Conservation (phyloP, 2,329 filamentous ascomycete genomes). For the Seiridium unicorne region DNA sequence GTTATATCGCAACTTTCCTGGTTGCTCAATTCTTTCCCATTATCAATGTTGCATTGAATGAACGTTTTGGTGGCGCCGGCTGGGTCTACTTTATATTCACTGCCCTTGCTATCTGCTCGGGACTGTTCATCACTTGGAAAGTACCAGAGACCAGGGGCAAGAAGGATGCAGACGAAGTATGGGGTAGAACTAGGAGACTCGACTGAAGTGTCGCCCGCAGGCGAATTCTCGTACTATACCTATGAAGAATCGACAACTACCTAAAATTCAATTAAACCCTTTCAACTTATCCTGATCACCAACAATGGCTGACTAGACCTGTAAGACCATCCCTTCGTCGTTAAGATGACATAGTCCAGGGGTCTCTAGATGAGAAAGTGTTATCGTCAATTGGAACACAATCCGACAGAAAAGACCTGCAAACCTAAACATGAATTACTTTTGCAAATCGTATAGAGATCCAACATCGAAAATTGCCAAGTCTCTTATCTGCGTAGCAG, state of each 20-base stretch:
- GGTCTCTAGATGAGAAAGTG: no score
- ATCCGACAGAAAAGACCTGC: no score
- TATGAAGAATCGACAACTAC: background rate
- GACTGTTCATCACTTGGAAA: conserved; percentile 66
- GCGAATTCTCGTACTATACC: background rate
- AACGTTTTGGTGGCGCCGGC: conserved; percentile 63
- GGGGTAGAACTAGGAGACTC: conserved; percentile 64
- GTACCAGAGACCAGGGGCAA: conserved; percentile 91
- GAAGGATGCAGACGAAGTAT: conserved; percentile 83
- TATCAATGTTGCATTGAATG: conserved; percentile 71
- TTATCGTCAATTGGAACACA: no score
- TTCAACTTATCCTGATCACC: no score
- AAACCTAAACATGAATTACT: no score
- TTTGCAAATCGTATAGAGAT: no score
- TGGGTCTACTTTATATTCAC: conserved; percentile 94
- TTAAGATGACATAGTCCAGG: no score
- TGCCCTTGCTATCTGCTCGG: conserved; percentile 66
- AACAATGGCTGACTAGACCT: no score
- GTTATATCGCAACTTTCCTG: conserved; percentile 86
- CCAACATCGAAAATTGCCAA: no score
- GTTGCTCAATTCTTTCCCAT: conserved; percentile 96
- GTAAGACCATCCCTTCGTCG: no score
- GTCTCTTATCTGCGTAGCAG: conserved; percentile 23
- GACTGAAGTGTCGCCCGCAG: conserved; percentile 37
- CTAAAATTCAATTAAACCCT: no score